Conservation (phyloP, 2,329 filamentous ascomycete species). For the Phaeoacremonium minimum region DNA sequence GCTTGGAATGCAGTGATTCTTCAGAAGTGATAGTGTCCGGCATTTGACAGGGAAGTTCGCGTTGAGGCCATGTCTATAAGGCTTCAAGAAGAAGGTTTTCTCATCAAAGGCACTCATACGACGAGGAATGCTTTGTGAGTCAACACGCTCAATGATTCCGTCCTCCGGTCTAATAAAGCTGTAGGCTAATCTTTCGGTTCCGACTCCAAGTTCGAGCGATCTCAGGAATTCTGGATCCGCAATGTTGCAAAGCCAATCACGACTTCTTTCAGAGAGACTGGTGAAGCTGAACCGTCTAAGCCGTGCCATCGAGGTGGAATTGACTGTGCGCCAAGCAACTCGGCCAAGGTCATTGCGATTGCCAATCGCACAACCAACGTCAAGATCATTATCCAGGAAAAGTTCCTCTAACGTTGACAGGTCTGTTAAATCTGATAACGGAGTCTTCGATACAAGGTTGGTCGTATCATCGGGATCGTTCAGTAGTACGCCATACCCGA, state of each 20-base stretch:
- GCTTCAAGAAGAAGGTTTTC: conserved; percentile 3
- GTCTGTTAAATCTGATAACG: conserved; percentile 1
- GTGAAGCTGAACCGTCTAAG: conserved; percentile 7
- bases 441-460: background rate
- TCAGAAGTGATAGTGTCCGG: conserved; percentile 1
- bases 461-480: background rate
- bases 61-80: background rate
- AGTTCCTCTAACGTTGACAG: conserved; percentile 2
- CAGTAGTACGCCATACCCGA: conserved; percentile 7
- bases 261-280: conserved; percentile 4
- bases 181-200: conserved; percentile 5
- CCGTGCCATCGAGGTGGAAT: conserved; percentile 2
- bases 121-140: background rate
- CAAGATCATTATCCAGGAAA: conserved; percentile 6
- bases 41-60: conserved; percentile 4
- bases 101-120: background rate
- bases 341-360: conserved; percentile 1
- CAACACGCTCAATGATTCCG: background rate
- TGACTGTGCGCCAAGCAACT: conserved; percentile 5
- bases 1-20: conserved; percentile 1
- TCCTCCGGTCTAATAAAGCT: conserved; percentile 3
- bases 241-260: conserved; percentile 1
- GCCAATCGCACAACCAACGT: conserved; percentile 3
- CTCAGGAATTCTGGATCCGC: conserved; percentile 4
- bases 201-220: conserved; percentile 2